Base-by-base conservation (phyloP, 2,329 filamentous ascomycete genomes). In the Colletotrichum godetiae region DNA sequence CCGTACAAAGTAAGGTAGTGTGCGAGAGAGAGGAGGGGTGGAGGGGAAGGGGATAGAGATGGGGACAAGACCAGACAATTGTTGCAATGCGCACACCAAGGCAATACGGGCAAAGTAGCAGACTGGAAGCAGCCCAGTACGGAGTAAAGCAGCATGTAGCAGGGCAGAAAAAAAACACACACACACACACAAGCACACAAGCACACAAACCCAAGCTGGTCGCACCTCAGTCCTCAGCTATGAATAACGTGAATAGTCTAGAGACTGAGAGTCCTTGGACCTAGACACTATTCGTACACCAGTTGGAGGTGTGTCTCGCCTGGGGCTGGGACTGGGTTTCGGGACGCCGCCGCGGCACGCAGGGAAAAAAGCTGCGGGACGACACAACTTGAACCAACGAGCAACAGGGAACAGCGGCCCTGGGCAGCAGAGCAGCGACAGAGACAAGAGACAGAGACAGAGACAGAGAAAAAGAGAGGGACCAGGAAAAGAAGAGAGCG, bases 201-300 rank as follows among this genome's bases (percentile, higher is more conserved):
- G 67, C 67, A 53, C 42, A 42, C 37, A 13, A 64, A 60, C 67
- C 42, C 42, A 67, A 60, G 68, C 68, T 67, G 62, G 46, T 19
- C 8, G 19, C 8, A 49, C 42, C 42, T 49, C 37, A 42, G 37
- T 42, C 37, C 37, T 42, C 37, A 42, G 15, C 37, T 19, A 15
- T 15, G 37, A 42, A 42, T 19, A 42, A 15, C 8, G 5, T 6
- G 37, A 19, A 42, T 19, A 19, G 37, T 19, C 19, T 13, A 42
- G 37, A 42, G 27, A 42, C 37, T 42, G 37, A 22, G 19, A 22
- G 42, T 49, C 42, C 37, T 42, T 42, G 37, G 37, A 19, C 37
- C 19, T 49, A 11, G 42, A 49, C 42, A 49, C 42, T 22, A 49
- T 49, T 49, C 42, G 42, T 68, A 67, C 68, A 67, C 68, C 24